Conservation (phyloP, 768 basidiomycete genomes). For the Kwoniella sp. region DNA sequence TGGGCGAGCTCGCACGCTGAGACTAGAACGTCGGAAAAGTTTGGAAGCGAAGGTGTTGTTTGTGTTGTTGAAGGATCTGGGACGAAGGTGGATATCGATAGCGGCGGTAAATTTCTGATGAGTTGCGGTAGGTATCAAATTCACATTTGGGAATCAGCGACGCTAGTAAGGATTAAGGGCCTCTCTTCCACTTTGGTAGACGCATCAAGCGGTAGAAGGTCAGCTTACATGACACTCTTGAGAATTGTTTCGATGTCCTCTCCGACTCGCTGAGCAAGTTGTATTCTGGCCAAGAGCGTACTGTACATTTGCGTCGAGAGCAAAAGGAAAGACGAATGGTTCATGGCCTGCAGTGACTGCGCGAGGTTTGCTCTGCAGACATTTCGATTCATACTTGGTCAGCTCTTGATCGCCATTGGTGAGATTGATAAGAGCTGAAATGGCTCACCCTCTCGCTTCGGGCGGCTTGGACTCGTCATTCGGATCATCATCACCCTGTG, state of each 20-base stretch:
- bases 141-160: no score
- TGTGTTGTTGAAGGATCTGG: conserved; percentile 15
- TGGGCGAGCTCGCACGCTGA: conserved; percentile 85
- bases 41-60: conserved; percentile 53
- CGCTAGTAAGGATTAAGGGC: no score
- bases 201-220: no score
- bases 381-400: not conserved
- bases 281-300: conserved; percentile 67
- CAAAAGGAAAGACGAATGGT: conserved; percentile 68
- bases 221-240: conserved; percentile 29
- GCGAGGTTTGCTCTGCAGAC: conserved; percentile 58
- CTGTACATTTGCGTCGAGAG: conserved; percentile 68
- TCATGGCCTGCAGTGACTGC: conserved; percentile 67
- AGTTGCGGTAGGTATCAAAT: no score
- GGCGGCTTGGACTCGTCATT: conserved; percentile 37
- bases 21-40: conserved; percentile 73
- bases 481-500: conserved; percentile 64
- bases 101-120: conserved; percentile 7
- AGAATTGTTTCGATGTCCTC: conserved; percentile 58
- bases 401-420: not conserved
- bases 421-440: no score
- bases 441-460: conserved; percentile 49
- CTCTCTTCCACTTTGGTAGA: no score
- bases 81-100: conserved; percentile 13
- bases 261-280: conserved; percentile 63